Evolutionary conservation across 805 yeast species (phyloP).

Genomic region (Candida broadrunensis): DNA sequence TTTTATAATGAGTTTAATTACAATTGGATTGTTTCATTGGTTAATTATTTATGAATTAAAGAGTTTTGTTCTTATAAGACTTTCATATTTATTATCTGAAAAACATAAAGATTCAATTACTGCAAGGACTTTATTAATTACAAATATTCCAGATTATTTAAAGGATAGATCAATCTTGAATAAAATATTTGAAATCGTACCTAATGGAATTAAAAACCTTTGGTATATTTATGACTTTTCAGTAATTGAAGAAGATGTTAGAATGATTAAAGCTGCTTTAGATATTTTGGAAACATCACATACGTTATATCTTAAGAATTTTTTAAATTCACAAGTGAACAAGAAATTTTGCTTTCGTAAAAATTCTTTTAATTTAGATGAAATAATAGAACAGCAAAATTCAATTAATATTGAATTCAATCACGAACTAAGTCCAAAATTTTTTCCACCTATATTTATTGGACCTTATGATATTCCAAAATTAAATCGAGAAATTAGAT

Average conservation of each 20-base stretch:
- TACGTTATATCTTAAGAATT: background rate
- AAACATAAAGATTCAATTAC: conserved; percentile 19
- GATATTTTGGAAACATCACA: conserved; percentile 26
- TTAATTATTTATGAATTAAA: conserved; percentile 56
- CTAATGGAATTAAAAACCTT: conserved; percentile 53
- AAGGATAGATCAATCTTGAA: conserved; percentile 22
- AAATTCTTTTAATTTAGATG: background rate
- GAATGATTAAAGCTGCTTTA: conserved; percentile 22
- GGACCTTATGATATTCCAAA: conserved; percentile 16
- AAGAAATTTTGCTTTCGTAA: background rate
- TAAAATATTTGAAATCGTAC: conserved; percentile 36
- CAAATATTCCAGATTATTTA: conserved; percentile 42
- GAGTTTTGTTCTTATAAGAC: conserved; percentile 47
- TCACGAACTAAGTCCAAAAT: background rate
- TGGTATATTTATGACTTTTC: conserved; percentile 52
- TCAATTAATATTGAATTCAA: background rate
- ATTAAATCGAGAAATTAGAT: conserved; percentile 14
- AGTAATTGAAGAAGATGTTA: conserved; percentile 14
- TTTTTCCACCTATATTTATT: conserved; percentile 31
- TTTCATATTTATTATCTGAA: conserved; percentile 32
- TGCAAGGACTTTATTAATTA: conserved; percentile 37
- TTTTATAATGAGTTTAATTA: conserved; percentile 53
- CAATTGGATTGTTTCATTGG: conserved; percentile 55
- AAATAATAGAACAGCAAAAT: background rate
- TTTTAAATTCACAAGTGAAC: background rate